phyloP scores from a whole-genome alignment of 2,329 filamentous ascomycete genomes.

The Sclerotinia sclerotiorum region DNA sequence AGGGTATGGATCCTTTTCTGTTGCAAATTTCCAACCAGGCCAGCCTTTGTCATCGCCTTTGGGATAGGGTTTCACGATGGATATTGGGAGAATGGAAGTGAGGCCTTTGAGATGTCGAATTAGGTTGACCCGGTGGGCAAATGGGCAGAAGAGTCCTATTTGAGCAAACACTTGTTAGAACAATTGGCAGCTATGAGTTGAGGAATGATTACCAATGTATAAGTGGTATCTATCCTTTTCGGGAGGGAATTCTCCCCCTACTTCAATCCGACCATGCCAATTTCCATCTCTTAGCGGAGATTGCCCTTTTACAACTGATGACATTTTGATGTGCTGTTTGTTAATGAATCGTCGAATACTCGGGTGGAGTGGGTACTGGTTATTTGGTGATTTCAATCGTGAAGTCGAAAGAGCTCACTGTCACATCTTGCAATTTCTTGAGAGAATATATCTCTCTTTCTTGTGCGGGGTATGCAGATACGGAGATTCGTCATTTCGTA shows the following conservation, averaged over 20 bases:
- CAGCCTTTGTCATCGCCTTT: conserved; percentile 15
- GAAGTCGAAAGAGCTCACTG: too few species aligned
- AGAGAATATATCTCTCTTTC: background rate
- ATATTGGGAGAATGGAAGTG: conserved; percentile 59
- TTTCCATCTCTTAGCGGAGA: conserved; percentile 5
- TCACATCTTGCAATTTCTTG: background rate
- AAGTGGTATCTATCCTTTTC: conserved; percentile 74
- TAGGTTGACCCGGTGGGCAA: conserved; percentile 76
- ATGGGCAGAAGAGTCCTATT: conserved; percentile 25
- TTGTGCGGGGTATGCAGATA: background rate
- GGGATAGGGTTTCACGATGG: conserved; percentile 14
- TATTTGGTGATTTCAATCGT: background rate
- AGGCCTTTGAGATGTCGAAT: conserved; percentile 86
- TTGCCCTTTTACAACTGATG: background rate
- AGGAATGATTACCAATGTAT: background rate
- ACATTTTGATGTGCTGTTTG: background rate
- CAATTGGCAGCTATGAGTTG: background rate
- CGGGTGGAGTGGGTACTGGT: background rate
- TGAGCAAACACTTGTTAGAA: background rate
- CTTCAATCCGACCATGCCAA: conserved; percentile 20
- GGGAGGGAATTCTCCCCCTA: conserved; percentile 27
- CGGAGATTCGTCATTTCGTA: background rate
- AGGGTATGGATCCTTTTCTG: conserved; percentile 15
- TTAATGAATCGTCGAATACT: background rate
- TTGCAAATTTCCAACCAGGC: conserved; percentile 25